phyloP scores from a whole-genome alignment of 345 rosid species.

The Aegle marmelos region DNA sequence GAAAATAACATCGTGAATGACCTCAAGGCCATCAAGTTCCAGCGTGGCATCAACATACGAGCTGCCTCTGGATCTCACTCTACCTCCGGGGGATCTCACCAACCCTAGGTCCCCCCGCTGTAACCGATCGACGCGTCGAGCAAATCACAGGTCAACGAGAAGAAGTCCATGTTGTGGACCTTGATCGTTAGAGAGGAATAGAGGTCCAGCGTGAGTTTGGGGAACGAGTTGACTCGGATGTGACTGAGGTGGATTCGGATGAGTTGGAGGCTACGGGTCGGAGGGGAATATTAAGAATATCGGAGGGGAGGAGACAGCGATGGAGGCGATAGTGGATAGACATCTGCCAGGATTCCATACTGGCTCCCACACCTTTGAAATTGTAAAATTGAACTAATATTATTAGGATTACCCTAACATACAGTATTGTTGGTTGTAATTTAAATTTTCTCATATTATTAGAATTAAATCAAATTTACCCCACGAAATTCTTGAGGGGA shows the following conservation, averaged over 20 bases:
- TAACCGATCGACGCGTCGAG: constrained; percentile 73
- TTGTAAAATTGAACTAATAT: too few relatives aligned
- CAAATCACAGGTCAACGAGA: constrained; percentile 58
- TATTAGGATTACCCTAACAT: too few relatives aligned
- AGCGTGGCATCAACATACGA: constrained; percentile 72
- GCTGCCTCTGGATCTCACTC: constrained; percentile 55
- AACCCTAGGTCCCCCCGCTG: constrained; percentile 75
- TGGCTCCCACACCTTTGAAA: too few relatives aligned
- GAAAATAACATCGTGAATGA: constrained; percentile 68
- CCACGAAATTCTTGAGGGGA: too few relatives aligned
- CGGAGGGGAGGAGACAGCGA: constrained; percentile 49
- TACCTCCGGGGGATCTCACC: constrained; percentile 54
- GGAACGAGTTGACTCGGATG: constrained; percentile 45
- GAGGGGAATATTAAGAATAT: constrained; percentile 69
- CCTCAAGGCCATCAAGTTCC: constrained; percentile 67
- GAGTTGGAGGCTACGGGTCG: constrained; percentile 52
- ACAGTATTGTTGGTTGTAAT: too few relatives aligned
- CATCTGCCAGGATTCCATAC: neutral
- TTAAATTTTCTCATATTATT: too few relatives aligned
- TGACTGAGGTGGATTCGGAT: constrained; percentile 57
- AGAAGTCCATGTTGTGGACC: constrained; percentile 64
- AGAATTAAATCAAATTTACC: too few relatives aligned
- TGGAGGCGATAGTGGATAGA: neutral
- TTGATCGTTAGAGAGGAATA: constrained; percentile 60
- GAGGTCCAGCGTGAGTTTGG: constrained; percentile 53